These are phyloP conservation scores for Corrigiola litoralis DNA, from an alignment of 179 eudicot genomes.

Conservation along the genomic window DNA sequence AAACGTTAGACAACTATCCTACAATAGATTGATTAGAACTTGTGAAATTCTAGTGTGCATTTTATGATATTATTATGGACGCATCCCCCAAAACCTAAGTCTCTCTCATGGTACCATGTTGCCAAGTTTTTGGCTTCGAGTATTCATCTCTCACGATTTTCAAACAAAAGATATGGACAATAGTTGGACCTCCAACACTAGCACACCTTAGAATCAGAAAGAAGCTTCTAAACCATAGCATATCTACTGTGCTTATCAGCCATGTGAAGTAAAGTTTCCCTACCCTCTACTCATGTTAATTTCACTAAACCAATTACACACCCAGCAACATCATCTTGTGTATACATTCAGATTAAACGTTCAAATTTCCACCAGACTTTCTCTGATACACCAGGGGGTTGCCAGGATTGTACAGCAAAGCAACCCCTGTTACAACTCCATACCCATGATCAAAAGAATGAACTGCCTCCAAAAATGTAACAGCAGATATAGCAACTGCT, in stretches of 20 bases:
- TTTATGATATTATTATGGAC: too few relatives aligned
- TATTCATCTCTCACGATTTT: too few relatives aligned
- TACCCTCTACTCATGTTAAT: conserved; percentile 10
- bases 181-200: too few relatives aligned
- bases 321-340: conserved; percentile 13
- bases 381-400: conserved; percentile 13
- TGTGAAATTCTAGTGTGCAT: too few relatives aligned
- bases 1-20: too few relatives aligned
- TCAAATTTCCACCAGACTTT: not conserved
- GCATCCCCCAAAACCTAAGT: too few relatives aligned
- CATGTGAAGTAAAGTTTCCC: not conserved
- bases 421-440: conserved; percentile 15
- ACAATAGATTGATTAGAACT: too few relatives aligned
- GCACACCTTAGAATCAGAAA: not conserved
- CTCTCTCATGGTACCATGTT: too few relatives aligned
- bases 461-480: conserved; percentile 22
- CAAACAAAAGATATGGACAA: too few relatives aligned
- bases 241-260: conserved; percentile 1
- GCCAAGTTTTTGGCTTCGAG: too few relatives aligned
- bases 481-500: conserved; percentile 4
- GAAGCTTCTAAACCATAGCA: not conserved
- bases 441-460: conserved; percentile 18
- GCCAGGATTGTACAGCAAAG: not conserved
- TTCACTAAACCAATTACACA: conserved; percentile 6
- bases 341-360: conserved; percentile 19